Conservation (phyloP, 768 basidiomycete genomes). For the Tylopilus plumbeoviolaceoides region DNA sequence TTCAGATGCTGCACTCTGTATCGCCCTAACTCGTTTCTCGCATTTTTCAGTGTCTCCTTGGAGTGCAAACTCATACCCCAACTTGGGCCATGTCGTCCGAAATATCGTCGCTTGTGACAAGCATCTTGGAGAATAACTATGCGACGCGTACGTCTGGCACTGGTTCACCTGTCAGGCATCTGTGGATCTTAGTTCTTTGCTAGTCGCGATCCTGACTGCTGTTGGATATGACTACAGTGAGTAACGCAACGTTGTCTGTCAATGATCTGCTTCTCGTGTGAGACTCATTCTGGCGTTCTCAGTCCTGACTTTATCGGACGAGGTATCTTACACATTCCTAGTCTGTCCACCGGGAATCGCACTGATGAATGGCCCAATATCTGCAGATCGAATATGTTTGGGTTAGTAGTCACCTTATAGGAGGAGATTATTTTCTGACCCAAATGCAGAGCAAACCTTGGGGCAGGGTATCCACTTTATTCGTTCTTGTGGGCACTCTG, state of each 20-base stretch:
- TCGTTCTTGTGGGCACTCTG: neutral
- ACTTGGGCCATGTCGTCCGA: neutral
- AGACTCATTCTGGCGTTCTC: neutral
- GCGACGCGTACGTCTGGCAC: neutral
- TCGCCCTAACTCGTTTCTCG: too few species aligned
- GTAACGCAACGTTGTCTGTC: neutral
- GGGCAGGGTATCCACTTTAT: conserved; percentile 1
- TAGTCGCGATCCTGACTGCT: conserved; percentile 4
- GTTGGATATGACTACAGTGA: conserved; percentile 8
- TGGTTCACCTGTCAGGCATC: neutral
- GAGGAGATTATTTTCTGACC: neutral
- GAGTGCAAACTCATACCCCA: neutral
- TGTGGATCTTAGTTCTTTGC: neutral
- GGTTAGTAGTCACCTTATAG: neutral
- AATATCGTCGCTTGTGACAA: neutral
- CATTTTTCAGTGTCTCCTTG: too few species aligned
- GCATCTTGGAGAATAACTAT: neutral
- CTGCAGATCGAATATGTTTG: conserved; percentile 7
- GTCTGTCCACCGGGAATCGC: neutral
- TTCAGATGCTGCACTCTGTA: too few species aligned
- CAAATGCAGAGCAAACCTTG: conserved; percentile 2
- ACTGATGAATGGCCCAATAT: neutral
- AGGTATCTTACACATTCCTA: neutral
- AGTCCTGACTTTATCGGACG: conserved; percentile 8
- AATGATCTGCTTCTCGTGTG: neutral